Base-by-base conservation (phyloP, 768 basidiomycete genomes). In the Psilocybe subaeruginosa region DNA sequence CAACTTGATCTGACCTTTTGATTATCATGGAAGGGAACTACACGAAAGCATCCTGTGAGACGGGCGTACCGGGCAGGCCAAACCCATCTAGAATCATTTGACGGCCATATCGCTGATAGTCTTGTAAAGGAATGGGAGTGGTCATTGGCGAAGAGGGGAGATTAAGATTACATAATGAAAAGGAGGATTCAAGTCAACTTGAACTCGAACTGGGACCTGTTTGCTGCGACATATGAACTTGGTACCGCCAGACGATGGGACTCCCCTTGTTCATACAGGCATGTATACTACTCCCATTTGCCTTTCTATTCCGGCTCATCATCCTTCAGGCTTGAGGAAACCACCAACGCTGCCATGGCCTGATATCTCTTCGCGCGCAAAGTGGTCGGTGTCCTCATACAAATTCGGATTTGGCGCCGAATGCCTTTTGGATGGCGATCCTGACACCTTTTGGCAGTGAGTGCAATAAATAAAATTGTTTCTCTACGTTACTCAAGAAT, bases 361-460 rank as follows among this genome's bases (percentile, higher is more conserved):
- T 23, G 90, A 93, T 73, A 92, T 99, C 56, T 95, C 95, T 8
- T 81, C 86, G 46, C 84, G 93, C 35, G 97, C 92, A 47, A 90
- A 90, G 67, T 99, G 97, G 97, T 91, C 93, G 9, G 97, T 99
- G 3, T 98, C 96, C 11, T 95, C 92, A 0, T 94, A 86, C 77
- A 99, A 99, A 73, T 97, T 96, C 64, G 96, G 96, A 0, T 98
- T 96, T 72, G 95, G 97, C 7, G 88, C 94, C 41, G 95, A 97
- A 70, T 95, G 95, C 73, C 79, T 99, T 47, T 83, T 88, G 29
- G 96, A 98, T 68, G 85, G 86, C 35, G 91, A 97, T 69, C 89
- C 92, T 31, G 90, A 92, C 43, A 98, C 96, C 0, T 97, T 98
- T 72, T 99, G 97, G 97, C 97, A 99, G 96, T 99, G 73, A 73